Percentiles rank a stretch among this genome's conserved stretches.
Evolutionary conservation across 495 filamentous ascomycete genomes (phyloP).

Genomic region (Penicillium herquei): DNA sequence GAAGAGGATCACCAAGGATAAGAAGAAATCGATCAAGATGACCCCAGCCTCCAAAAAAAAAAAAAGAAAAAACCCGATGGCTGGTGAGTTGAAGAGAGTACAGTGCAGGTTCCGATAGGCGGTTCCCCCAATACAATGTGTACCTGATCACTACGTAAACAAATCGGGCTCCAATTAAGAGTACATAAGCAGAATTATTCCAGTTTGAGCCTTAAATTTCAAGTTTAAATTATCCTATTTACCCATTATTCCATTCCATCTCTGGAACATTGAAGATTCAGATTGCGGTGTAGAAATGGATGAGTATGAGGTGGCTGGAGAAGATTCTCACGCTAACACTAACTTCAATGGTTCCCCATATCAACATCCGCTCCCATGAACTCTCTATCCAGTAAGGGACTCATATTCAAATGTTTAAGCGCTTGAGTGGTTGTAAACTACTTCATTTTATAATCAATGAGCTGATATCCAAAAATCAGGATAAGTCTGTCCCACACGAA

Average conservation of each 20-base stretch:
- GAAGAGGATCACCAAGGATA: conserved; percentile 8
- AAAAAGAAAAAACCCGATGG: conserved; percentile 3
- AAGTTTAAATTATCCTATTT: too few species aligned
- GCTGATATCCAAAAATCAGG: neutral
- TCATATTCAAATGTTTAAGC: neutral
- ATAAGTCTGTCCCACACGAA: conserved; percentile 1
- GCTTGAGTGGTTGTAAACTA: neutral
- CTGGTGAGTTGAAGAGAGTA: neutral
- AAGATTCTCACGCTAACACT: too few species aligned
- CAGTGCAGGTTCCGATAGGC: conserved; percentile 3
- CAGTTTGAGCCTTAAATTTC: too few species aligned
- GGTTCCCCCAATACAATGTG: conserved; percentile 5
- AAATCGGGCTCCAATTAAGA: neutral
- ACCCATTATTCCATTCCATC: too few species aligned
- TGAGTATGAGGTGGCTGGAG: neutral
- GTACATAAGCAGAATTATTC: too few species aligned
- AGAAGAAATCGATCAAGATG: neutral
- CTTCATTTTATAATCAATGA: neutral
- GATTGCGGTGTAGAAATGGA: neutral
- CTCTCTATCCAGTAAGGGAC: neutral
- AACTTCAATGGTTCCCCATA: too few species aligned
- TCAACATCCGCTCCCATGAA: neutral
- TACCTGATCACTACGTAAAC: conserved; percentile 6
- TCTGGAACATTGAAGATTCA: too few species aligned
- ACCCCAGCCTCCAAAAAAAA: neutral